Evolutionary conservation across 2,329 filamentous ascomycete species (phyloP).

Genomic region (Sclerotinia trifoliorum): DNA sequence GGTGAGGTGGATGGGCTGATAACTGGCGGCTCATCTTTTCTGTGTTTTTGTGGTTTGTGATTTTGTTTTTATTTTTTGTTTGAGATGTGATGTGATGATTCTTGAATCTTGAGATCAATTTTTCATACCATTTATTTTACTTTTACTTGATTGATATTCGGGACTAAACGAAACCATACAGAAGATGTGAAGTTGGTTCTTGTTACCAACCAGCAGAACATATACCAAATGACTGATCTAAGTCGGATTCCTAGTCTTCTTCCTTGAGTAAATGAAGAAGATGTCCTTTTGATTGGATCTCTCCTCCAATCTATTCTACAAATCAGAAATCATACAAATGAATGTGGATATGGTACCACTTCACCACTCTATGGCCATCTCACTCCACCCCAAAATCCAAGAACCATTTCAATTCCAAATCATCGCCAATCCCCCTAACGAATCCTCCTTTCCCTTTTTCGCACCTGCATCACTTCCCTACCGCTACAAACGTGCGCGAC

Average conservation of each 20-base stretch:
- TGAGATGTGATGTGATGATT: not conserved
- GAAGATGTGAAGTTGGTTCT: not conserved
- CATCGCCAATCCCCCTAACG: slow-evolving; percentile 11
- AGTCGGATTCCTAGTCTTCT: not conserved
- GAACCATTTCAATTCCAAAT: slow-evolving; percentile 25
- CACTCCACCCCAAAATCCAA: slow-evolving; percentile 30
- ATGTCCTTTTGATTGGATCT: slow-evolving; percentile 32
- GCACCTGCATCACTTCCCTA: slow-evolving; percentile 25
- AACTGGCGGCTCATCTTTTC: not conserved
- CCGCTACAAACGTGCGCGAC: slow-evolving; percentile 38
- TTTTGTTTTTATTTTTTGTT: not conserved
- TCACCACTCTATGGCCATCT: not conserved
- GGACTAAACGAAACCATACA: not conserved
- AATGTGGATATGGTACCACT: slow-evolving; percentile 39
- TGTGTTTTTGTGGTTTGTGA: not conserved
- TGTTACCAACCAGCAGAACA: not conserved
- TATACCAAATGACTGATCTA: not conserved
- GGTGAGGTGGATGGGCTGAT: not conserved
- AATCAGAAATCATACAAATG: slow-evolving; percentile 8
- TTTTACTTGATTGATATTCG: not conserved
- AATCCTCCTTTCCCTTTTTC: slow-evolving; percentile 43
- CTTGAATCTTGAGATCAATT: not conserved
- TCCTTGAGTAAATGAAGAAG: slow-evolving; percentile 40
- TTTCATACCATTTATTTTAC: not conserved
- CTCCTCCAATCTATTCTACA: not conserved